These are phyloP conservation scores for Mortierella hygrophila DNA, from an alignment of 192 early-diverging fungal species.

Conservation along the genomic window DNA sequence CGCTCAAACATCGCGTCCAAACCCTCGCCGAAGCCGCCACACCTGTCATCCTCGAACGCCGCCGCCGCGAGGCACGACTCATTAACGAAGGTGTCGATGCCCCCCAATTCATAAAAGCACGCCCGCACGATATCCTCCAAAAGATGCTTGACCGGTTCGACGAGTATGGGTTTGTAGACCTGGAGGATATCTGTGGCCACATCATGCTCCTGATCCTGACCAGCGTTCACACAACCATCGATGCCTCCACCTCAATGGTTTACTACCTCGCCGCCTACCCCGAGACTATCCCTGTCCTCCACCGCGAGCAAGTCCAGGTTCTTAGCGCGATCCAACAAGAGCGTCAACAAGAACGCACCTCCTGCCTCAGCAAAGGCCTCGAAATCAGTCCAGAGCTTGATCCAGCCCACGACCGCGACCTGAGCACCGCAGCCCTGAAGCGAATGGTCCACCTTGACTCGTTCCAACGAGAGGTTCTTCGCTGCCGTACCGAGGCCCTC, in stretches of 20 bases:
- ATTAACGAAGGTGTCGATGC: background rate
- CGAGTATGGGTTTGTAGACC: slow-evolving; percentile 44
- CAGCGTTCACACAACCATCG: slow-evolving; percentile 57
- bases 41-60: slow-evolving; percentile 40
- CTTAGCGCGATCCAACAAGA: slow-evolving; percentile 32
- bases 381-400: slow-evolving; percentile 17
- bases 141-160: slow-evolving; percentile 51
- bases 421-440: slow-evolving; percentile 39
- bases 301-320: slow-evolving; percentile 51
- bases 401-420: slow-evolving; percentile 27
- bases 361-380: background rate
- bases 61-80: slow-evolving; percentile 12
- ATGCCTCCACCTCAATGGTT: slow-evolving; percentile 36
- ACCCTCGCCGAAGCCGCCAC: slow-evolving; percentile 23
- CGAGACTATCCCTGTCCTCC: slow-evolving; percentile 29
- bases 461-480: slow-evolving; percentile 54
- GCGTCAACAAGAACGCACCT: slow-evolving; percentile 22
- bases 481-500: slow-evolving; percentile 34
- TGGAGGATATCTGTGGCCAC: slow-evolving; percentile 50
- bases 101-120: background rate
- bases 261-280: slow-evolving; percentile 51
- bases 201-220: slow-evolving; percentile 53
- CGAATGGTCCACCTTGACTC: slow-evolving; percentile 57
- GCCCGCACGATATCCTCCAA: slow-evolving; percentile 55
- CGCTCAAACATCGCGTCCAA: slow-evolving; percentile 14